Evolutionary conservation across 2,329 filamentous ascomycete genomes (phyloP).

Genomic region (Calonectria leucothoes): DNA sequence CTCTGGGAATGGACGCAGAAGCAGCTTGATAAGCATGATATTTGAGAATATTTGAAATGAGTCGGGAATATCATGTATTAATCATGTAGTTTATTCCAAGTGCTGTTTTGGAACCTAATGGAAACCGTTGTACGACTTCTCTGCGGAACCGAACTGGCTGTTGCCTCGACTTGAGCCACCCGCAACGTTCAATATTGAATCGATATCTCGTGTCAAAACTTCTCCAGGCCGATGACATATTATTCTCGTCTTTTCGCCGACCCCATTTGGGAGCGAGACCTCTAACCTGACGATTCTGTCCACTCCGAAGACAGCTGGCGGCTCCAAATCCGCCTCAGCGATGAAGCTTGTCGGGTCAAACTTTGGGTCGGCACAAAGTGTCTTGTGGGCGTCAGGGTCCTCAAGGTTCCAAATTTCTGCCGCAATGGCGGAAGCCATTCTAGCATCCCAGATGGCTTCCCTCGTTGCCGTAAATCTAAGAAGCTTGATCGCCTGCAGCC

Average conservation of each 20-base stretch:
- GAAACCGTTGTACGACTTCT: background rate
- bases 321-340: background rate
- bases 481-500: background rate
- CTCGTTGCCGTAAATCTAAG: background rate
- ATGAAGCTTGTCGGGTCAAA: background rate
- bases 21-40: constrained; percentile 10
- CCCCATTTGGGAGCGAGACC: background rate
- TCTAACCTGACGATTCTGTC: background rate
- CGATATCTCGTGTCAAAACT: background rate
- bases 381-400: background rate
- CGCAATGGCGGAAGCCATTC: background rate
- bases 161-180: background rate
- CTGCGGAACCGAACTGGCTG: background rate
- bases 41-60: background rate
- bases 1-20: constrained; percentile 22
- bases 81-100: background rate
- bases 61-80: background rate
- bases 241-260: background rate
- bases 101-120: too few relatives aligned
- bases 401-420: background rate
- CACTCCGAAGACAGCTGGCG: background rate
- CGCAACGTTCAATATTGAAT: background rate
- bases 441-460: background rate
- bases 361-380: background rate
- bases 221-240: background rate